These are phyloP conservation scores for Friedmanniomyces endolithicus DNA, from an alignment of 495 filamentous ascomycete species.

Conservation along the genomic window DNA sequence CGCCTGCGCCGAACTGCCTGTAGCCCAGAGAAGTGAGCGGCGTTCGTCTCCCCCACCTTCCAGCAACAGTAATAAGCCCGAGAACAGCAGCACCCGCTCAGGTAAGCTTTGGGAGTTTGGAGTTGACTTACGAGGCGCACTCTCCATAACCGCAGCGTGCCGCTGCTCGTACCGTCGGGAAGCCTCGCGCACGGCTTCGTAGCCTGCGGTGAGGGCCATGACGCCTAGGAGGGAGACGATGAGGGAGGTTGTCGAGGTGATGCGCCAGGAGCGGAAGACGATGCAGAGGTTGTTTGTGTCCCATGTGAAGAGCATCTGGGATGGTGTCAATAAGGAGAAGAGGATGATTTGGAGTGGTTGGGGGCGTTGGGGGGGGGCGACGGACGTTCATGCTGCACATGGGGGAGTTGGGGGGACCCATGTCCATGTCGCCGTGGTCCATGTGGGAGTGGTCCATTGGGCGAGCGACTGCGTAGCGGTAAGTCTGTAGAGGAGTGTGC, in stretches of 20 bases:
- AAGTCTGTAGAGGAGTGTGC: conserved; percentile 36
- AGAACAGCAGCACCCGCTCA: too few relatives aligned
- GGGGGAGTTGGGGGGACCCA: conserved; percentile 10
- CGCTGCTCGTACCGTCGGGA: conserved; percentile 53
- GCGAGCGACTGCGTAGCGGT: conserved; percentile 40
- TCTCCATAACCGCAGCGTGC: background rate
- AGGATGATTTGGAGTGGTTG: background rate
- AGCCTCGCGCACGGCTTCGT: conserved; percentile 71
- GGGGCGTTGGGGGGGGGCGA: background rate
- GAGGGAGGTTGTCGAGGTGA: conserved; percentile 57
- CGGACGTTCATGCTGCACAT: conserved; percentile 73
- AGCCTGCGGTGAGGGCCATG: conserved; percentile 71
- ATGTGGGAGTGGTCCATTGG: background rate
- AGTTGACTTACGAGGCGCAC: conserved; percentile 11
- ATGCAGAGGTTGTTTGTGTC: conserved; percentile 84
- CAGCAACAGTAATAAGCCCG: conserved; percentile 6
- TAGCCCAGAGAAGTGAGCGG: conserved; percentile 54
- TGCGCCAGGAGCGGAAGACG: conserved; percentile 82
- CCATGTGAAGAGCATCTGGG: conserved; percentile 96
- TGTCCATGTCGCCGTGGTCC: conserved; percentile 14
- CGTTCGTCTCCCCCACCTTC: conserved; percentile 31
- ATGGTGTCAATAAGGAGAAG: background rate
- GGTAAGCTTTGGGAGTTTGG: too few relatives aligned
- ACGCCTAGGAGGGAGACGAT: conserved; percentile 71
- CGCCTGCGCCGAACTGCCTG: conserved; percentile 37